These are phyloP conservation scores for Neurospora tetraspora DNA, from an alignment of 495 filamentous ascomycete genomes.

Conservation along the genomic window DNA sequence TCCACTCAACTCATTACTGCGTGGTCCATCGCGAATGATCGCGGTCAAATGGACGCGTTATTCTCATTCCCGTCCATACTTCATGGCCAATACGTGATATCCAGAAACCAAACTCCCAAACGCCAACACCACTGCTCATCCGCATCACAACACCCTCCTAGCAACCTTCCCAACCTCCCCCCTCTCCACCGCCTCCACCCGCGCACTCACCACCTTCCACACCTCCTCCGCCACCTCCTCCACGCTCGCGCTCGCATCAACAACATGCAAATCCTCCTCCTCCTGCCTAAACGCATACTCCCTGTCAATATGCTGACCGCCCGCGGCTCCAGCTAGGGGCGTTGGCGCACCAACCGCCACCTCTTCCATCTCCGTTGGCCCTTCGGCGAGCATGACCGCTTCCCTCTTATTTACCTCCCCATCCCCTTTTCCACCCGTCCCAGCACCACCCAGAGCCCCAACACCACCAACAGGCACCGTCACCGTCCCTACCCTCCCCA, in stretches of 20 bases:
- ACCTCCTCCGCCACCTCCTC: slow-evolving; percentile 43
- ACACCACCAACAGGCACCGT: slow-evolving; percentile 3
- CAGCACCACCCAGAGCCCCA: neutral
- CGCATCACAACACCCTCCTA: slow-evolving; percentile 27
- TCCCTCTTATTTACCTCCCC: neutral
- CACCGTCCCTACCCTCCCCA: slow-evolving; percentile 31
- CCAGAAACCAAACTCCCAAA: neutral
- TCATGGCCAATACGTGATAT: neutral
- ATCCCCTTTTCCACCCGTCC: neutral
- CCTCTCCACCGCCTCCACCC: slow-evolving; percentile 35
- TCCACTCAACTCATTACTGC: no score
- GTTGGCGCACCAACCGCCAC: slow-evolving; percentile 18
- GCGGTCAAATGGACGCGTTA: no score
- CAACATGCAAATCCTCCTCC: slow-evolving; percentile 43
- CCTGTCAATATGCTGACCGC: neutral
- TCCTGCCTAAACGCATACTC: slow-evolving; percentile 39
- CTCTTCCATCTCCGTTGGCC: slow-evolving; percentile 1
- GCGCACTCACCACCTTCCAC: slow-evolving; percentile 36
- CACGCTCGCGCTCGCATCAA: slow-evolving; percentile 41
- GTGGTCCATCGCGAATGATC: no score
- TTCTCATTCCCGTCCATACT: no score
- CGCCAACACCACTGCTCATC: neutral
- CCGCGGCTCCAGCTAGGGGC: slow-evolving; percentile 5
- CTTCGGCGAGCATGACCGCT: neutral
- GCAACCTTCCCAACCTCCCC: slow-evolving; percentile 36